Evolutionary conservation across 208 protist genomes (phyloP), one percentile per base, ranked within the genome.

Genomic region (Tritrichomonas musculus): DNA sequence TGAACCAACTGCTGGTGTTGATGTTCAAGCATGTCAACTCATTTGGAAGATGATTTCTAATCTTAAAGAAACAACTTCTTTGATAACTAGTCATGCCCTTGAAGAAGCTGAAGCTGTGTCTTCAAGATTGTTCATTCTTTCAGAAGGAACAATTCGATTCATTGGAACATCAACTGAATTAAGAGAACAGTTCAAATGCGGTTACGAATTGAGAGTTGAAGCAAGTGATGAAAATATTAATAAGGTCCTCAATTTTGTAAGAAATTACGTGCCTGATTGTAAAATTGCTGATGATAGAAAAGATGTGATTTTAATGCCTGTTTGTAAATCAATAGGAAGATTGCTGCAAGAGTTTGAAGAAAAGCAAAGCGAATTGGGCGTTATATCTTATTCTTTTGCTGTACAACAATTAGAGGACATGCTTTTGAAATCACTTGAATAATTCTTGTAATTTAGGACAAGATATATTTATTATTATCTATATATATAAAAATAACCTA

Each of bases 1-100:
- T n/a, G 75, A 88, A n/a, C 75, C 75, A 49, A 88, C 44, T 50
- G 47, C 75, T n/a, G 75, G 75, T n/a, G 75, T 88, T n/a, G 75
- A 88, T 49, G 75, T 88, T 57, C 36, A 20, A 47, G 13, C 44
- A 22, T 9, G 75, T 30, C 39, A 88, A 17, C 8, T n/a, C 9
- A n/a, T 72, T 4, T 72, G 64, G 64, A 88, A 88, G 27, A 49
- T 49, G 33, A 57, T 88, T 22, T 47, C 39, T 47, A 57, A 20
- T 49, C 9, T 49, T 8, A 88, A 88, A 20, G 33, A 50, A 11
- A 25, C 39, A 5, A 72, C 88, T n/a, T 64, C 44, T 2, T 30
- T 92, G 1, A 27, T 92, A 27, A 92, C 50, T 47, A 69, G n/a
- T 73, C 80, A 92, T 33, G 8, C 47, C 5, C 22, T 92, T 22